Evolutionary conservation across 371 early-diverging fungal species (phyloP).

Genomic region (Batrachochytrium dendrobatidis): DNA sequence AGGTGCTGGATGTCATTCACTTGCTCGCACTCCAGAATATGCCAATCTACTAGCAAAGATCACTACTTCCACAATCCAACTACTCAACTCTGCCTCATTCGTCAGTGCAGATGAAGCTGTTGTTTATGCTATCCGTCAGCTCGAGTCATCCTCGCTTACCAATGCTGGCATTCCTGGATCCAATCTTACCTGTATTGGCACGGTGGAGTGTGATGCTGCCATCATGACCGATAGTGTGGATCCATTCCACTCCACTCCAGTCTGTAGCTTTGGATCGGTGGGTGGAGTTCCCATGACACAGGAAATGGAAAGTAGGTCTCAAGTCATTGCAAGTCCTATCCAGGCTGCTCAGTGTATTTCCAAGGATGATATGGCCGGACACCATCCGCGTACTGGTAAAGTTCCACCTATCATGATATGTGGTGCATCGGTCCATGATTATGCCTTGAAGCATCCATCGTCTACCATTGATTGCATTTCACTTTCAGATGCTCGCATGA

Average conservation of each 20-base stretch:
- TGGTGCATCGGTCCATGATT: slow-evolving; percentile 34
- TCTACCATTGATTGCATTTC: slow-evolving; percentile 30
- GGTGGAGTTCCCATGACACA: slow-evolving; percentile 67
- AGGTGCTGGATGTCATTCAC: slow-evolving; percentile 39
- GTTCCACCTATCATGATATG: slow-evolving; percentile 70
- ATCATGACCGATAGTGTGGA: slow-evolving; percentile 56
- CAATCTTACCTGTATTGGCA: slow-evolving; percentile 65
- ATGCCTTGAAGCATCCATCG: slow-evolving; percentile 55
- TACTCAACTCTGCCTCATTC: slow-evolving; percentile 16
- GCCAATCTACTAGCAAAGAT: too few species aligned
- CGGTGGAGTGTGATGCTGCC: slow-evolving; percentile 82
- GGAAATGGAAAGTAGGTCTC: slow-evolving; percentile 30
- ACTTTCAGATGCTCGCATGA: slow-evolving; percentile 14
- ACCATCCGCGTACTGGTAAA: slow-evolving; percentile 50
- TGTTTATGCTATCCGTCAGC: slow-evolving; percentile 9
- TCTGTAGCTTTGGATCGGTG: slow-evolving; percentile 65
- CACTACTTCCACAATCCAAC: slow-evolving; percentile 24
- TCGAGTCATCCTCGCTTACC: slow-evolving; percentile 39
- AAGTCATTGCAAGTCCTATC: not conserved
- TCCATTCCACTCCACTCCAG: not conserved
- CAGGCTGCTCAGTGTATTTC: slow-evolving; percentile 30
- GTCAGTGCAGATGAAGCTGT: too few species aligned
- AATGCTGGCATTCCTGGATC: slow-evolving; percentile 61
- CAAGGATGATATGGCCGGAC: slow-evolving; percentile 16
- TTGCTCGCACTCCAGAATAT: slow-evolving; percentile 6